These are phyloP conservation scores for Domatiomyces catenatus DNA, from an alignment of 2,329 filamentous ascomycete species.

Conservation along the genomic window DNA sequence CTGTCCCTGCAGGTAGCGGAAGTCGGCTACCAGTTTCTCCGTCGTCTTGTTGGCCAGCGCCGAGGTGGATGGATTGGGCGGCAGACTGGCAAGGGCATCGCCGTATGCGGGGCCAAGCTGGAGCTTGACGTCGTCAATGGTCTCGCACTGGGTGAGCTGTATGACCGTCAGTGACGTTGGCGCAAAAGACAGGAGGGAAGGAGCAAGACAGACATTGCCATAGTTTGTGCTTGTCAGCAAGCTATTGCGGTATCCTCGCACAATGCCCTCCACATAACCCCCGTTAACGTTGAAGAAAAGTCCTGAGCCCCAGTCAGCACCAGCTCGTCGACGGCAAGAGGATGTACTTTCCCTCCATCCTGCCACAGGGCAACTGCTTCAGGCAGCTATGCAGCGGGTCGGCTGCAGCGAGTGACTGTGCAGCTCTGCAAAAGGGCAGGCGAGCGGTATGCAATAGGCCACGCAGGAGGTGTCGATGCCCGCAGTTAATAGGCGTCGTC, in stretches of 20 bases:
- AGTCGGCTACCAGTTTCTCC: slow-evolving; percentile 95
- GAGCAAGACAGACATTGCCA: slow-evolving; percentile 35
- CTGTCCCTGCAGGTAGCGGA: slow-evolving; percentile 89
- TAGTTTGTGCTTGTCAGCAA: slow-evolving; percentile 85
- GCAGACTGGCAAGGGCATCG: slow-evolving; percentile 85
- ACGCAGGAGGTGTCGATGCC: not conserved
- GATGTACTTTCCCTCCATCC: slow-evolving; percentile 12
- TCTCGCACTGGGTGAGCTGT: slow-evolving; percentile 27
- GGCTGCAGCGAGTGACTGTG: not conserved
- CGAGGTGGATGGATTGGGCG: slow-evolving; percentile 92
- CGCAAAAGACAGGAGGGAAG: not conserved
- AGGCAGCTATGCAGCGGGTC: not conserved
- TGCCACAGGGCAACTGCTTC: not conserved
- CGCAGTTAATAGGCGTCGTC: too few species aligned
- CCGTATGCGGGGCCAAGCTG: slow-evolving; percentile 94
- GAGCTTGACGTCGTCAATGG: slow-evolving; percentile 63
- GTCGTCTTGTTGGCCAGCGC: slow-evolving; percentile 88
- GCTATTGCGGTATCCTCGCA: slow-evolving; percentile 89
- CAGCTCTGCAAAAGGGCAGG: not conserved
- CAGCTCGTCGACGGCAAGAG: not conserved
- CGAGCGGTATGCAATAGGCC: not conserved
- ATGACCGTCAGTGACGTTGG: not conserved
- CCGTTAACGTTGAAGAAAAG: slow-evolving; percentile 90
- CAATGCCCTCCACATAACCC: slow-evolving; percentile 90
- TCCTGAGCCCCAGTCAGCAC: slow-evolving; percentile 31